Conservation (phyloP, 2,329 filamentous ascomycete species). For the Colletotrichum paranaense region DNA sequence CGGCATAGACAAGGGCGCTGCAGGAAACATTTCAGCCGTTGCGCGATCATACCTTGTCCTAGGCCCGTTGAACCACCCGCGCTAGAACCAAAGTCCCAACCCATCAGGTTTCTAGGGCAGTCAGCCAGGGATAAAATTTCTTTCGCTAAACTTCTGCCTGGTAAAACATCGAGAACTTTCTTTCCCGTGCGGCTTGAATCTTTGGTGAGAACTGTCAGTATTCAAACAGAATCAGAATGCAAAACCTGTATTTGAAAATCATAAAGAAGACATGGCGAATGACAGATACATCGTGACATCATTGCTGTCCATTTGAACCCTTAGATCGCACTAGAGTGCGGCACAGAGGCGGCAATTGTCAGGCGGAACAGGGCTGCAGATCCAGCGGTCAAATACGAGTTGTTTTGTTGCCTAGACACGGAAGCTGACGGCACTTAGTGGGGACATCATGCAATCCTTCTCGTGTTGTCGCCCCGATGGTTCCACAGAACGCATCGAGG, state of each 20-base stretch:
- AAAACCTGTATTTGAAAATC: fast-evolving
- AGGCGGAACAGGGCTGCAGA: background rate
- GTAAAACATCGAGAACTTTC: fast-evolving
- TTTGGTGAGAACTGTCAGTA: fast-evolving
- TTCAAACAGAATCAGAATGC: background rate
- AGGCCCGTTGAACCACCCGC: background rate
- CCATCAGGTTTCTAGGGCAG: background rate
- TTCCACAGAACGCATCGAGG: background rate
- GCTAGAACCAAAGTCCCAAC: background rate
- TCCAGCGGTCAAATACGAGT: background rate
- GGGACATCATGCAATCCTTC: background rate
- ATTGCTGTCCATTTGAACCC: background rate
- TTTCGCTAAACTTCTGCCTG: background rate
- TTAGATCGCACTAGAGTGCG: background rate
- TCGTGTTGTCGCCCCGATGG: background rate
- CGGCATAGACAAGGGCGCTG: background rate
- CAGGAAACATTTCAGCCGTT: background rate
- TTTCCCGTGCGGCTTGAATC: background rate
- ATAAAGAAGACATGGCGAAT: fast-evolving
- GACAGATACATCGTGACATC: background rate
- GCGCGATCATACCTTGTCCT: background rate
- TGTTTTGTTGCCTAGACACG: background rate
- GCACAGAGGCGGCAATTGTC: background rate
- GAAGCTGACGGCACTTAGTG: background rate
- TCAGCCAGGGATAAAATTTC: background rate